These are phyloP conservation scores for Geotrichum reessii DNA, from an alignment of 1,139 yeast genomes.

Conservation along the genomic window DNA sequence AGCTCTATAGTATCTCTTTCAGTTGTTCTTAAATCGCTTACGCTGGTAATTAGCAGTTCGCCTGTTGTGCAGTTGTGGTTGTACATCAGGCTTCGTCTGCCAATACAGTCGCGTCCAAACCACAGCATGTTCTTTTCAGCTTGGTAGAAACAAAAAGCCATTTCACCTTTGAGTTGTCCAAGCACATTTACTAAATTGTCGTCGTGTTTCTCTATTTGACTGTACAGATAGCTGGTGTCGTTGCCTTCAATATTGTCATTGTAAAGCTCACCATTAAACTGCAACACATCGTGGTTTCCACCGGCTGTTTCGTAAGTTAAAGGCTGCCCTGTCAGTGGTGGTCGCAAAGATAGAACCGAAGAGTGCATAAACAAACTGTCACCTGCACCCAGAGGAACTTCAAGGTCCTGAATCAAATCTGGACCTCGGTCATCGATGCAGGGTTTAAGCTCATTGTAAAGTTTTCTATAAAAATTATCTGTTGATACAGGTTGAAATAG, in stretches of 20 bases:
- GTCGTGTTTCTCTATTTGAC: conserved; percentile 29
- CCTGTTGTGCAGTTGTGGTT: conserved; percentile 26
- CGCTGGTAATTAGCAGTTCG: conserved; percentile 35
- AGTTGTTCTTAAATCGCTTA: conserved; percentile 12
- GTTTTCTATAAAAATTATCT: not conserved
- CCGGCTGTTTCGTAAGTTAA: conserved; percentile 28
- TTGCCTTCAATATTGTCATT: conserved; percentile 48
- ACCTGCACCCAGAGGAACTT: conserved; percentile 21
- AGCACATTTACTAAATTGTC: conserved; percentile 29
- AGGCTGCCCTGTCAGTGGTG: conserved; percentile 77
- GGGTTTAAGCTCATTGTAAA: not conserved
- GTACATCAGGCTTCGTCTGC: conserved; percentile 68
- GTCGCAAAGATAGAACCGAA: conserved; percentile 71
- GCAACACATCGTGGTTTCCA: conserved; percentile 41
- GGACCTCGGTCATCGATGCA: not conserved
- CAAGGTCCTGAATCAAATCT: conserved; percentile 23
- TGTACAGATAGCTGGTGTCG: conserved; percentile 46
- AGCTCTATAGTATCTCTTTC: conserved; percentile 12
- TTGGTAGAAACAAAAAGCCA: conserved; percentile 54
- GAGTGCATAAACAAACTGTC: conserved; percentile 38
- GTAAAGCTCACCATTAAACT: conserved; percentile 87
- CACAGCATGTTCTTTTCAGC: conserved; percentile 45
- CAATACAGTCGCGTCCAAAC: conserved; percentile 82
- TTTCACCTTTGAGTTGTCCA: conserved; percentile 65
- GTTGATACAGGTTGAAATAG: not conserved